These are phyloP conservation scores for Pseudofabraea citricarpa DNA, from an alignment of 2,329 filamentous ascomycete genomes.

Conservation along the genomic window DNA sequence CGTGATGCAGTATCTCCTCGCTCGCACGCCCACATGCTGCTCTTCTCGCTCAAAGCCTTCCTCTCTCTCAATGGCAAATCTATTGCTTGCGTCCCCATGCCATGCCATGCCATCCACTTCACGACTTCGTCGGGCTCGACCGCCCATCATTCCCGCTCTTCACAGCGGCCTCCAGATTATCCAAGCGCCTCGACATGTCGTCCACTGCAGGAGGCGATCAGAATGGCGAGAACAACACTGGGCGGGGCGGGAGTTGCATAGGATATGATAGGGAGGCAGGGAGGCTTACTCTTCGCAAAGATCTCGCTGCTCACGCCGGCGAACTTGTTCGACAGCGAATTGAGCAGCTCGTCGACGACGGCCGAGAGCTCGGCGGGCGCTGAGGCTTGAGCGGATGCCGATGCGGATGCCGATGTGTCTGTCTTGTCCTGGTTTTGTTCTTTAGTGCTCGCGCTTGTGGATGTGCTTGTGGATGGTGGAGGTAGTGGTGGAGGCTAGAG, in stretches of 20 bases:
- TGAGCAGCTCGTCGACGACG: slow-evolving; percentile 82
- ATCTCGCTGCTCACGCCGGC: slow-evolving; percentile 80
- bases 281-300: slow-evolving; percentile 73
- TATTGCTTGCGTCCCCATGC: too few species aligned
- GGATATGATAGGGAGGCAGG: background rate
- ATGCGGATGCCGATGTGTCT: too few species aligned
- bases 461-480: background rate
- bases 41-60: background rate
- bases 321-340: slow-evolving; percentile 81
- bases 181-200: slow-evolving; percentile 83
- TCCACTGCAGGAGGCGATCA: too few species aligned
- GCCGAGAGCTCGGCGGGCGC: slow-evolving; percentile 25
- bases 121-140: slow-evolving; percentile 20
- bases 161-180: slow-evolving; percentile 57
- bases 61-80: background rate
- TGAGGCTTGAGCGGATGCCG: slow-evolving; percentile 14
- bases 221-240: too few species aligned
- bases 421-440: too few species aligned
- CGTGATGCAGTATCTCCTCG: background rate
- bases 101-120: background rate
- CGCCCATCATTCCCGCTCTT: slow-evolving; percentile 17
- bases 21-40: background rate
- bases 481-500: background rate
- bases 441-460: too few species aligned
- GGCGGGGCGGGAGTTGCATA: background rate